Conservation (phyloP, 345 rosid genomes). For the Cochlearia excelsa region DNA sequence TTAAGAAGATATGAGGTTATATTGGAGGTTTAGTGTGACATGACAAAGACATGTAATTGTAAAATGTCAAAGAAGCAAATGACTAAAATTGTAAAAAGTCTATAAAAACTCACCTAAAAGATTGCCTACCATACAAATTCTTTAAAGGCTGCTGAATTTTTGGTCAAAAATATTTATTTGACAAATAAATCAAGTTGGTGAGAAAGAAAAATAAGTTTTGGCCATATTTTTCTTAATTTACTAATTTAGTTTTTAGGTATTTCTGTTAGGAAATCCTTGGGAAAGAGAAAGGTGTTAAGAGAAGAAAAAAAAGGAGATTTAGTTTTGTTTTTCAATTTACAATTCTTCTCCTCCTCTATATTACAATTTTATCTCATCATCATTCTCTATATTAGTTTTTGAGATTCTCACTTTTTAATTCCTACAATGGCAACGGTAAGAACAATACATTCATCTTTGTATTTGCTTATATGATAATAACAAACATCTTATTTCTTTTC, state of each 20-base stretch:
- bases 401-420: slow-evolving; percentile 17
- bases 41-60: no score
- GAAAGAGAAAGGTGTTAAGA: slow-evolving; percentile 33
- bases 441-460: slow-evolving; percentile 2
- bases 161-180: no score
- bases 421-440: slow-evolving; percentile 33
- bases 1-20: no score
- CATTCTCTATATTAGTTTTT: slow-evolving; percentile 11
- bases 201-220: no score
- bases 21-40: no score
- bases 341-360: slow-evolving; percentile 19
- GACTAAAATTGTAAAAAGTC: no score
- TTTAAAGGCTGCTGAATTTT: no score
- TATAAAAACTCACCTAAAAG: no score
- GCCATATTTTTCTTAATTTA: not conserved
- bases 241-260: slow-evolving; percentile 23
- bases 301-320: slow-evolving; percentile 2
- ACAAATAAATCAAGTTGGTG: no score
- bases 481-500: no score
- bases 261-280: slow-evolving; percentile 35
- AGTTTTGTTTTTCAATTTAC: slow-evolving; percentile 27
- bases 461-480: not conserved
- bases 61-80: no score
- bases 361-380: slow-evolving; percentile 17
- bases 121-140: no score